phyloP scores from a whole-genome alignment of 768 basidiomycete species.

The Tremella yokohamensis region DNA sequence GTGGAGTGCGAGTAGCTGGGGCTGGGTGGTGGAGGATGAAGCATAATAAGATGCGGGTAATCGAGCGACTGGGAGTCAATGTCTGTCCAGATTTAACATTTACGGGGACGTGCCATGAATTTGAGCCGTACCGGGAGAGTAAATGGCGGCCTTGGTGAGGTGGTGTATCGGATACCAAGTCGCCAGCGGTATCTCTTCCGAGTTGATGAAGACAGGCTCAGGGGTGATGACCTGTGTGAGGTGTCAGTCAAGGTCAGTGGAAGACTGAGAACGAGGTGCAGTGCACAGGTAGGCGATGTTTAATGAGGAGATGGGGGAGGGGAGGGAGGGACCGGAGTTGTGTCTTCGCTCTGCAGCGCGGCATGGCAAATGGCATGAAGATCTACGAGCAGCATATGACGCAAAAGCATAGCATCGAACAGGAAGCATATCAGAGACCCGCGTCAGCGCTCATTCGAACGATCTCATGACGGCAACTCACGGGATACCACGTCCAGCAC shows the following conservation, averaged over 20 bases:
- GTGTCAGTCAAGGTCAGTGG: conserved; percentile 19
- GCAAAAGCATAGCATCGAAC: too few relatives aligned
- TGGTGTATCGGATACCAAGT: conserved; percentile 50
- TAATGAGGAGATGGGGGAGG: not conserved
- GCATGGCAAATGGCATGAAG: too few relatives aligned
- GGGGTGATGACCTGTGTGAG: conserved; percentile 35
- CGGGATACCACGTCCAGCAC: not conserved
- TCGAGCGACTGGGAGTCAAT: conserved; percentile 33
- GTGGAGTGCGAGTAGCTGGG: conserved; percentile 58
- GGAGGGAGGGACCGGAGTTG: not conserved
- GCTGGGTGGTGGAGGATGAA: conserved; percentile 41
- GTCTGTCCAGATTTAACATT: not conserved
- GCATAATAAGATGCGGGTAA: conserved; percentile 46
- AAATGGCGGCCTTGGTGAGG: conserved; percentile 41
- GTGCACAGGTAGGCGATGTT: not conserved
- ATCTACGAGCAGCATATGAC: too few relatives aligned
- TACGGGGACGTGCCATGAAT: not conserved
- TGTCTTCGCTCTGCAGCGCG: too few relatives aligned
- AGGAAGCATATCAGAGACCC: too few relatives aligned
- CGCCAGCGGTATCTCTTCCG: conserved; percentile 45
- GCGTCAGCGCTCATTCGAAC: too few relatives aligned
- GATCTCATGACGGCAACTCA: not conserved
- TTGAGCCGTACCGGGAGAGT: conserved; percentile 24
- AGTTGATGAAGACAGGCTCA: conserved; percentile 48
- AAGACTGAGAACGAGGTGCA: not conserved